Percentiles rank a stretch among this genome's conserved stretches.
phyloP scores from a whole-genome alignment of 1,284 basidiomycete species.

The Albatrellus sp. region DNA sequence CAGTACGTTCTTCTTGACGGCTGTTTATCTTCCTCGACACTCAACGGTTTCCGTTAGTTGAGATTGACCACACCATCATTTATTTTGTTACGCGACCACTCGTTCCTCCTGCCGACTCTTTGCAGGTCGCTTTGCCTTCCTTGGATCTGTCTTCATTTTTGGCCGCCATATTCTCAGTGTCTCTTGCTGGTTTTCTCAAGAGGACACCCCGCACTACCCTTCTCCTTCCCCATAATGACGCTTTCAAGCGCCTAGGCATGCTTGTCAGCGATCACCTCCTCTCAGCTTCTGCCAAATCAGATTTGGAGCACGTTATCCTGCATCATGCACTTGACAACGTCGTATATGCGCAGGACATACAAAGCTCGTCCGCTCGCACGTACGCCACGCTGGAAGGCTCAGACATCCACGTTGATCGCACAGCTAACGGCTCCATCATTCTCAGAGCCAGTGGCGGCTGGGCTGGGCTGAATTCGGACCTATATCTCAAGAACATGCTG shows the following conservation, averaged over 20 bases:
- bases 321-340: constrained; percentile 79
- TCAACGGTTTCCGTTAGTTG: constrained; percentile 30
- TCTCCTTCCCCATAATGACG: constrained; percentile 81
- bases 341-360: constrained; percentile 58
- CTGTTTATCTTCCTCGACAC: not conserved
- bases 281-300: constrained; percentile 58
- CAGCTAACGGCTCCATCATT: constrained; percentile 34
- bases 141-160: constrained; percentile 84
- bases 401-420: constrained; percentile 49
- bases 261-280: constrained; percentile 85
- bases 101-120: constrained; percentile 68
- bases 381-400: constrained; percentile 66
- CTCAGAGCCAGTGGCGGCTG: constrained; percentile 65
- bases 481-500: constrained; percentile 52
- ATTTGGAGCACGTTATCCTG: constrained; percentile 72
- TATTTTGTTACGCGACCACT: constrained; percentile 85
- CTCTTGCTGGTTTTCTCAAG: constrained; percentile 62
- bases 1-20: constrained; percentile 33
- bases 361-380: constrained; percentile 52
- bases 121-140: constrained; percentile 74
- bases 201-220: constrained; percentile 65
- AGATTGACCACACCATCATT: constrained; percentile 69
- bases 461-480: constrained; percentile 49
- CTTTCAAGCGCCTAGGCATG: constrained; percentile 75
- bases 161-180: constrained; percentile 78